Conservation (phyloP, 176 grass and related monocot genomes). For the Cocos nucifera region DNA sequence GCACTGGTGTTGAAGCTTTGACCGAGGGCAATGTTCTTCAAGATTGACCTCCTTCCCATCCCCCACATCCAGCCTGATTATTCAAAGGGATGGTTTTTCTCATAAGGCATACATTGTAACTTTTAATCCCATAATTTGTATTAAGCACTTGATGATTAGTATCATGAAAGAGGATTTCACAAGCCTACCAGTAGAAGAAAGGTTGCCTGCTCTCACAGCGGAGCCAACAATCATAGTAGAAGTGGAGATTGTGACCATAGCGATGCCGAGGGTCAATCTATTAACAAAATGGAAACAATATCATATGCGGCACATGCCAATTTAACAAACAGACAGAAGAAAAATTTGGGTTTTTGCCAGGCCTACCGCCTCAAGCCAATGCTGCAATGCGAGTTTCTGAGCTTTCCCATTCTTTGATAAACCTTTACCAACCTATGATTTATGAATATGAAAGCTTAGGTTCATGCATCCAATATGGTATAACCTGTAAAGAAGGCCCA, state of each 20-base stretch:
- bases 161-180: background rate
- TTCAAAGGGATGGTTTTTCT: too few relatives aligned
- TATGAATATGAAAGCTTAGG: too few relatives aligned
- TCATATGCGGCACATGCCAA: too few relatives aligned
- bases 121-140: too few relatives aligned
- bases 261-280: slow-evolving; percentile 92
- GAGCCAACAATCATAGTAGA: slow-evolving; percentile 80
- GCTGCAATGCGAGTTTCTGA: slow-evolving; percentile 69
- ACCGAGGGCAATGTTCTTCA: slow-evolving; percentile 42
- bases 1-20: slow-evolving; percentile 60
- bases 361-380: slow-evolving; percentile 82
- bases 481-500: too few relatives aligned
- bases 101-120: too few relatives aligned
- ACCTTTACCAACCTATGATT: slow-evolving; percentile 63
- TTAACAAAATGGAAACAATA: slow-evolving; percentile 1
- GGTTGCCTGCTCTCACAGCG: slow-evolving; percentile 70
- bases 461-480: too few relatives aligned
- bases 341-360: background rate
- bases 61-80: slow-evolving; percentile 61
- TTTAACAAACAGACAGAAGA: too few relatives aligned
- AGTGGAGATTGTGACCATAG: slow-evolving; percentile 91
- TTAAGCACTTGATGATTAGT: too few relatives aligned
- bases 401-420: slow-evolving; percentile 71
- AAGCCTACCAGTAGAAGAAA: slow-evolving; percentile 86
- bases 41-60: slow-evolving; percentile 70